Conservation (phyloP, 2,329 filamentous ascomycete genomes). For the Phyllosticta citriasiana region DNA sequence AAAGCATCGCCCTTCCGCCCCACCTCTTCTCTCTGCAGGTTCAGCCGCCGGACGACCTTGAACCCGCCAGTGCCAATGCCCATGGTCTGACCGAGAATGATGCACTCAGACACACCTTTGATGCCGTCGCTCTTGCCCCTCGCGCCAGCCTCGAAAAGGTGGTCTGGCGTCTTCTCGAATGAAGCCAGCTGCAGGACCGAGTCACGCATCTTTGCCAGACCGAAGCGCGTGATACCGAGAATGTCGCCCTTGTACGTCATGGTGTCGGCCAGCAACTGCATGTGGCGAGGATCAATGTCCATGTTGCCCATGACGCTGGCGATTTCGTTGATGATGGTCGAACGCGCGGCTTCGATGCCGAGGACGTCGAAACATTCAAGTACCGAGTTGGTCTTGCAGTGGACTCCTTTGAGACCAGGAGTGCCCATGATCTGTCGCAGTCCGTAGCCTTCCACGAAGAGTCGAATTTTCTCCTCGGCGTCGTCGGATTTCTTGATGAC, state of each 20-base stretch:
- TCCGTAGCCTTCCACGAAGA: conserved; percentile 89
- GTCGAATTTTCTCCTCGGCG: conserved; percentile 44
- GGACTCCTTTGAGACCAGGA: conserved; percentile 72
- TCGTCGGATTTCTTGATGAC: conserved; percentile 76
- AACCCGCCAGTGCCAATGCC: conserved; percentile 83
- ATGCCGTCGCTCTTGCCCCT: conserved; percentile 87
- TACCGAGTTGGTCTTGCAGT: conserved; percentile 71
- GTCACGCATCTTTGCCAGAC: conserved; percentile 92
- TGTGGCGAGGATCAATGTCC: conserved; percentile 94
- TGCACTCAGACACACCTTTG: conserved; percentile 89
- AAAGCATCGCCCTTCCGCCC: conserved; percentile 51
- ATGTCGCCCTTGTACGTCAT: conserved; percentile 99
- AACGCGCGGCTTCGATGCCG: conserved; percentile 87
- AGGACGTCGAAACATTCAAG: conserved; percentile 82
- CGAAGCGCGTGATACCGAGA: conserved; percentile 91
- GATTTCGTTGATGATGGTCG: conserved; percentile 85
- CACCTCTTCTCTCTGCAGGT: conserved; percentile 52
- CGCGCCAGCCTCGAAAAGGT: conserved; percentile 88
- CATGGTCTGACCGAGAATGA: conserved; percentile 97
- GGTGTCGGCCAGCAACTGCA: conserved; percentile 92
- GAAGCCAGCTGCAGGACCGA: conserved; percentile 86
- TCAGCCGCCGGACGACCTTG: conserved; percentile 71
- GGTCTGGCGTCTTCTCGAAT: conserved; percentile 97
- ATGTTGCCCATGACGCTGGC: conserved; percentile 82
- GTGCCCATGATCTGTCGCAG: conserved; percentile 85